A percentile compares a stretch with the other conserved stretches of the same genome.
These are phyloP conservation scores for Cladosporium sp. DNA, from an alignment of 2,329 filamentous ascomycete genomes.

Conservation along the genomic window DNA sequence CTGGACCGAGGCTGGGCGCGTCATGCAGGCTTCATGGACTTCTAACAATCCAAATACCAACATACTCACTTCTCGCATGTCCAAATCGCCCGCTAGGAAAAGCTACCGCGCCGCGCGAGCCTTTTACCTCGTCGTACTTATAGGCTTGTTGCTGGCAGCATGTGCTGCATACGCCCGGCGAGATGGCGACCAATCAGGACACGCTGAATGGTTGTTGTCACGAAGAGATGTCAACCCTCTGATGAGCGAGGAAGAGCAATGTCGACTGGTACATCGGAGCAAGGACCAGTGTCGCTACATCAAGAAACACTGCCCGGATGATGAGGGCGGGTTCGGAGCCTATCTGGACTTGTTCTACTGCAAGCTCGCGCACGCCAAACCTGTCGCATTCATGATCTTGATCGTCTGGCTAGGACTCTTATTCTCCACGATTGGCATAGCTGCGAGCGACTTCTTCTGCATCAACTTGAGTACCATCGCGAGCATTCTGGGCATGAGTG, in stretches of 20 bases:
- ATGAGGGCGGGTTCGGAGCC: slow-evolving; percentile 84
- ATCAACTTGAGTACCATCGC: slow-evolving; percentile 94
- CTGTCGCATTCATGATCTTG: slow-evolving; percentile 76
- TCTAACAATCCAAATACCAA: slow-evolving; percentile 9
- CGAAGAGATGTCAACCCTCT: background rate
- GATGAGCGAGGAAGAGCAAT: slow-evolving; percentile 56
- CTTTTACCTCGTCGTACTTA: slow-evolving; percentile 50
- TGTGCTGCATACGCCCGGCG: slow-evolving; percentile 15
- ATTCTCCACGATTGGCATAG: slow-evolving; percentile 96
- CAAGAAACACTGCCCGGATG: slow-evolving; percentile 76
- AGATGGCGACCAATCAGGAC: background rate
- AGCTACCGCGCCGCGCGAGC: slow-evolving; percentile 47
- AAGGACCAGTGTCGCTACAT: slow-evolving; percentile 86
- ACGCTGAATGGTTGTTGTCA: background rate
- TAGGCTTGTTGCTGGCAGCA: slow-evolving; percentile 28
- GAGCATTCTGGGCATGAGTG: slow-evolving; percentile 84
- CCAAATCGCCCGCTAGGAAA: slow-evolving; percentile 18
- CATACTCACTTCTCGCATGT: slow-evolving; percentile 13
- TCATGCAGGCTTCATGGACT: slow-evolving; percentile 13
- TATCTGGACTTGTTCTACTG: slow-evolving; percentile 95
- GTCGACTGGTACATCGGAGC: slow-evolving; percentile 73
- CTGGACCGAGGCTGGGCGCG: slow-evolving; percentile 16
- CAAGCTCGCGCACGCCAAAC: slow-evolving; percentile 65
- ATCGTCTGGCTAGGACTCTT: slow-evolving; percentile 83
- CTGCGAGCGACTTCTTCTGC: slow-evolving; percentile 97